Base-by-base conservation (phyloP, 1,284 basidiomycete species). In the Tilletia walkeri region DNA sequence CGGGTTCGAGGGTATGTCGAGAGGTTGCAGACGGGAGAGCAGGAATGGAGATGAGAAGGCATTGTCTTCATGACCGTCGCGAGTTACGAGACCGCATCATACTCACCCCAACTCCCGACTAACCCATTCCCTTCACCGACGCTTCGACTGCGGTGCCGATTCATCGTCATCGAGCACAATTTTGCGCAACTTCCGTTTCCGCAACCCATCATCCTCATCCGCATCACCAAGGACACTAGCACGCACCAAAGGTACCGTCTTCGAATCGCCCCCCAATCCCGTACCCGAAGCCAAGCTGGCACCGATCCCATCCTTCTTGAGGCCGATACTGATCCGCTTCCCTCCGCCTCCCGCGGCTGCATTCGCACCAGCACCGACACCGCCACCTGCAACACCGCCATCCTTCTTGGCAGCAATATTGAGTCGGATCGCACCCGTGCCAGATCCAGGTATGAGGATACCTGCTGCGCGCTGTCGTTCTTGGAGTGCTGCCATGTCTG, bases 401-500 rank as follows among this genome's bases (percentile, higher is more conserved):
- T 65, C 10, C n/a, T 69, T n/a, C 18, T 38, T 41, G 56, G 54
- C 20, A 20, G 54, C 53, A 50, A 82, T 76, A 20, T 74, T 79
- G 70, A 83, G 74, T 69, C 78, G 78, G 69, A 83, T 80, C 36
- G 76, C 73, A 12, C 73, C 70, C 30, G 72, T 34, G 2, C 67
- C 77, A 12, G 75, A 77, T 4, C 67, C 71, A 16, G 74, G 75
- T 12, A 78, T 72, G 16, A 78, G 73, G 10, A 81, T 75, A 41
- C 81, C 81, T 1, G 80, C 71, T 14, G 73, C 73, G 6, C 76
- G 72, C 71, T 79, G 80, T 68, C 73, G 66, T 61, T 79, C 73
- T 34, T 77, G 72, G 18, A 77, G 67, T 47, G 72, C 73, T 47
- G 76, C 77, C 77, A 80, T 79, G 48, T 82, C 80, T 18, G 69